Percentiles rank a stretch among this genome's conserved stretches.
Evolutionary conservation across 1,284 basidiomycete genomes (phyloP).

Genomic region (Ganoderma sp.): DNA sequence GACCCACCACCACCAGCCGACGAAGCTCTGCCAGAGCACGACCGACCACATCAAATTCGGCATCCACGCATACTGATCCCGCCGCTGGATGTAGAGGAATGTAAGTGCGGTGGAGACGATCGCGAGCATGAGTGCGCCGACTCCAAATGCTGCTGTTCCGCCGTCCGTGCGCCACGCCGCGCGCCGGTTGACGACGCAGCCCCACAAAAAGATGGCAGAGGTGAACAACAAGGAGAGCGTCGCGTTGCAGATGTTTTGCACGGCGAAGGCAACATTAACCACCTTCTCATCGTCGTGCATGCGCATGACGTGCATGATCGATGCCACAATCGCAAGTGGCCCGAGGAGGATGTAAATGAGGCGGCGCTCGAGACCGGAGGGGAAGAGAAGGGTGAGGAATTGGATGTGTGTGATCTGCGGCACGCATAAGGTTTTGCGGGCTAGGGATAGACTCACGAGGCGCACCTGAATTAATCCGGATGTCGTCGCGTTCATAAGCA

Average conservation of each 20-base stretch:
- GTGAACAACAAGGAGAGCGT: slow-evolving; percentile 95
- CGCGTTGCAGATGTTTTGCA: slow-evolving; percentile 95
- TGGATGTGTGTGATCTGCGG: slow-evolving; percentile 94
- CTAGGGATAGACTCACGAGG: background rate
- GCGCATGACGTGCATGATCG: slow-evolving; percentile 85
- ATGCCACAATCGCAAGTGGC: slow-evolving; percentile 87
- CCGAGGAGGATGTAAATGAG: slow-evolving; percentile 90
- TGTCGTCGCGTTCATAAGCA: slow-evolving; percentile 86
- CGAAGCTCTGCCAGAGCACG: slow-evolving; percentile 90
- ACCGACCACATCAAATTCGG: slow-evolving; percentile 86
- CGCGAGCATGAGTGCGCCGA: slow-evolving; percentile 80
- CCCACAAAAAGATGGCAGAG: slow-evolving; percentile 90
- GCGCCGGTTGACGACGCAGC: slow-evolving; percentile 85
- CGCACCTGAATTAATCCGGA: slow-evolving; percentile 85
- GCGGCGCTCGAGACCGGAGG: slow-evolving; percentile 88
- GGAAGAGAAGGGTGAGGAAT: slow-evolving; percentile 95
- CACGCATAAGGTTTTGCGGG: background rate
- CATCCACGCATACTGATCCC: slow-evolving; percentile 87
- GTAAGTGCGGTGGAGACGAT: slow-evolving; percentile 83
- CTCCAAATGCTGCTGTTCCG: slow-evolving; percentile 94
- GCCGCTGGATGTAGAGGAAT: slow-evolving; percentile 82
- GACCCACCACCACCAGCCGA: slow-evolving; percentile 99
- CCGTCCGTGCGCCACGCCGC: slow-evolving; percentile 96
- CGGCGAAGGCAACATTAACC: slow-evolving; percentile 71
- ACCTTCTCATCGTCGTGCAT: slow-evolving; percentile 59